Evolutionary conservation across 768 basidiomycete species (phyloP).

Genomic region (Russula sp.): DNA sequence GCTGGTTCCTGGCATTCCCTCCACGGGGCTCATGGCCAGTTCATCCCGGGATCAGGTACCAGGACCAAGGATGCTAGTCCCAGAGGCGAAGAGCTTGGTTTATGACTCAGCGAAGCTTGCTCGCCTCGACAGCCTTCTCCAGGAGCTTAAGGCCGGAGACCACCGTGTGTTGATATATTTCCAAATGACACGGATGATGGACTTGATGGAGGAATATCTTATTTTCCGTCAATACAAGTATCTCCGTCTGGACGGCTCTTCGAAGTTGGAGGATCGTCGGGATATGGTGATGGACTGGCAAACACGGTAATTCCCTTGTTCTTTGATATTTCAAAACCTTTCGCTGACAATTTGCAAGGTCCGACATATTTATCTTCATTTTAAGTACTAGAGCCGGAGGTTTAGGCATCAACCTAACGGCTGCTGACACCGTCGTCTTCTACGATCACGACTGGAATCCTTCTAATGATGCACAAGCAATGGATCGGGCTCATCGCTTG

Average conservation of each 20-base stretch:
- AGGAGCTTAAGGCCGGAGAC: slow-evolving; percentile 87
- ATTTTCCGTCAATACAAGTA: slow-evolving; percentile 97
- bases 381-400: slow-evolving; percentile 95
- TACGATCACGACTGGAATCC: slow-evolving; percentile 98
- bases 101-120: slow-evolving; percentile 97
- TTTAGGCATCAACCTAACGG: slow-evolving; percentile 93
- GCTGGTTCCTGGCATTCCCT: slow-evolving; percentile 58
- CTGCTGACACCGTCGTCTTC: slow-evolving; percentile 94
- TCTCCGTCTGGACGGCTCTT: slow-evolving; percentile 86
- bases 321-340: slow-evolving; percentile 1
- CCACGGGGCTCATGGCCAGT: slow-evolving; percentile 60
- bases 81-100: slow-evolving; percentile 90
- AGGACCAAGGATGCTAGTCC: slow-evolving; percentile 81
- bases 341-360: slow-evolving; percentile 43
- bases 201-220: slow-evolving; percentile 97
- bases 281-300: slow-evolving; percentile 99
- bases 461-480: slow-evolving; percentile 95
- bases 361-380: slow-evolving; percentile 86
- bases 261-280: slow-evolving; percentile 90
- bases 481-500: slow-evolving; percentile 96
- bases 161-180: slow-evolving; percentile 96
- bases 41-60: slow-evolving; percentile 77
- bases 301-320: slow-evolving; percentile 62
- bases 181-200: slow-evolving; percentile 99
- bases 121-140: slow-evolving; percentile 81